Percentiles rank a stretch among this genome's conserved stretches.
These are phyloP conservation scores for Lachnellula willkommii DNA, from an alignment of 2,329 filamentous ascomycete genomes.

Conservation along the genomic window DNA sequence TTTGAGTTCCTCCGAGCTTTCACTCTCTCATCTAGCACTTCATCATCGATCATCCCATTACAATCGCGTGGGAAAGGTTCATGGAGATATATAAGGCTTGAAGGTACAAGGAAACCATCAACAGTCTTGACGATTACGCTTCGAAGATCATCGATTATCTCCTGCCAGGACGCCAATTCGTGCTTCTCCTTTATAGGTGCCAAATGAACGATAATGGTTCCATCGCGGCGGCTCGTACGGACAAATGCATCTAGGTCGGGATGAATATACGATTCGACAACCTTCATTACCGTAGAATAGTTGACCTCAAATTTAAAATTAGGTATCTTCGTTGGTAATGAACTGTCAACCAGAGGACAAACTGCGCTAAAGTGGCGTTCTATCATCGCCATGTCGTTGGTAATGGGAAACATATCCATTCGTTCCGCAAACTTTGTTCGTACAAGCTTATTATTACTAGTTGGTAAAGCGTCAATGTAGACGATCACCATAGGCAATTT, in stretches of 20 bases:
- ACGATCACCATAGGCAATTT: conserved; percentile 49
- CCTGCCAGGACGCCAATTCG: not conserved
- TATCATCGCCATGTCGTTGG: conserved; percentile 40
- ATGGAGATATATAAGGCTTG: conserved; percentile 4
- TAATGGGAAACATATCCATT: conserved; percentile 40
- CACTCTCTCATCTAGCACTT: too few species aligned
- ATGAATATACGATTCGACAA: not conserved
- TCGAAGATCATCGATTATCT: not conserved
- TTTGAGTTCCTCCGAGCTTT: not conserved
- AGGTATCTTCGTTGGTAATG: conserved; percentile 38
- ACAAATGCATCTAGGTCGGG: conserved; percentile 5
- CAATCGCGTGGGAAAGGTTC: conserved; percentile 7
- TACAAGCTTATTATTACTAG: conserved; percentile 53
- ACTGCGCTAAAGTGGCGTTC: conserved; percentile 45
- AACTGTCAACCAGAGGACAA: conserved; percentile 45
- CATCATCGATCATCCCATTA: too few species aligned
- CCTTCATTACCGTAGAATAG: conserved; percentile 18
- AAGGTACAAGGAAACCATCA: conserved; percentile 10
- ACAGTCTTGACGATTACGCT: not conserved
- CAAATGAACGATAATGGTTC: conserved; percentile 6
- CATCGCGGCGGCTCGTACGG: conserved; percentile 4
- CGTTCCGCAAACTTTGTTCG: conserved; percentile 48
- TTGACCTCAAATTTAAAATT: conserved; percentile 34
- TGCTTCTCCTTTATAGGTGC: not conserved
- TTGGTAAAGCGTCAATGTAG: conserved; percentile 52